A percentile compares a stretch with the other conserved stretches of the same genome.
Evolutionary conservation across 805 yeast genomes (phyloP).

Genomic region (Lipomyces chichibuensis): DNA sequence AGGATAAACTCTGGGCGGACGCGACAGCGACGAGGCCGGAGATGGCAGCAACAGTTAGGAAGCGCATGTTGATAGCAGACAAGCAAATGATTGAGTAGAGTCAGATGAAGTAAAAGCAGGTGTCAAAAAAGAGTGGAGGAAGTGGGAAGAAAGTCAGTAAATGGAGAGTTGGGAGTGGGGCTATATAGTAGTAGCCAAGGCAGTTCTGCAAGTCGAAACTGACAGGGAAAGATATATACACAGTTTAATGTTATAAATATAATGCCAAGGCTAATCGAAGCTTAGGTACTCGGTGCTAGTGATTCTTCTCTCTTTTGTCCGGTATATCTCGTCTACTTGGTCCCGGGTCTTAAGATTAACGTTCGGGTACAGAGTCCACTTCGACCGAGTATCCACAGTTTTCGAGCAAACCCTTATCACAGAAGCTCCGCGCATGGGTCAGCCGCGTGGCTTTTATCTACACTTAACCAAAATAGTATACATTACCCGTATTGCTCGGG

Average conservation of each 20-base stretch:
- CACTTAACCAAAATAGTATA: neutral
- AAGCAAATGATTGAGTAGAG: neutral
- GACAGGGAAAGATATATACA: neutral
- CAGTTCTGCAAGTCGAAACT: too few species aligned
- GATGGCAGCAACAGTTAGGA: conserved; percentile 7
- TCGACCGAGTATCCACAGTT: too few species aligned
- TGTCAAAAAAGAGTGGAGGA: neutral
- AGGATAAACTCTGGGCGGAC: conserved; percentile 17
- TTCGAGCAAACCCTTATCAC: neutral
- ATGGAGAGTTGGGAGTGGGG: neutral
- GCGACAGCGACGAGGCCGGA: conserved; percentile 21
- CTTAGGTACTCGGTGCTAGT: too few species aligned
- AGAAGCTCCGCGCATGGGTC: neutral
- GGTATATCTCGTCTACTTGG: too few species aligned
- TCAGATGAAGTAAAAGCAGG: neutral
- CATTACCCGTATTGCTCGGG: neutral
- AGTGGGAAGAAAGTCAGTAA: neutral
- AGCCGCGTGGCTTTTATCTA: neutral
- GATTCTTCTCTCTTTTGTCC: too few species aligned
- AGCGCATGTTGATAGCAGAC: conserved; percentile 17
- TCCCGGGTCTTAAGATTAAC: too few species aligned
- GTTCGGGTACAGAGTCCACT: too few species aligned
- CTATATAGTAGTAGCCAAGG: neutral
- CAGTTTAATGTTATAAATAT: neutral
- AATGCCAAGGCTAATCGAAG: too few species aligned